Base-by-base conservation (phyloP, 208 protist species). In the Polymyxa betae region DNA sequence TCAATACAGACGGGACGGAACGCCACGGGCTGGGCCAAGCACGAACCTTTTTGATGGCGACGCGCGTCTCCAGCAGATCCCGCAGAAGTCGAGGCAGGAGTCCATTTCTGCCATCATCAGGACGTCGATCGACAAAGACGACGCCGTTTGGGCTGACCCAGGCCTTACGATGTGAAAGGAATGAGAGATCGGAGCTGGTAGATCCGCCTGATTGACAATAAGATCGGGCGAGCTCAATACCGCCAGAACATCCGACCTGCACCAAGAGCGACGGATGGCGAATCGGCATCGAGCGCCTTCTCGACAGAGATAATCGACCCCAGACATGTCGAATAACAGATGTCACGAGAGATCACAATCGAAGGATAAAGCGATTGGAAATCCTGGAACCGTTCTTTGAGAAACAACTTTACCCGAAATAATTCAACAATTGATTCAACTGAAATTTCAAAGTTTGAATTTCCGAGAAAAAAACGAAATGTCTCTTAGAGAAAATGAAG, bases 331-430 rank as follows among this genome's bases (percentile, higher is more conserved):
- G 92, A 91, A 66, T 90, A 93, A 45, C 92, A 93, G 0, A 91
- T n/a, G 89, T 93, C 92, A 60, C 93, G 92, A 38, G 92, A 92
- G 60, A 94, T 94, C 5, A 93, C 45, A 1, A 94, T 91, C 20
- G 93, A 94, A 40, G 93, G 93, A 68, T 94, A 94, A 10, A 94
- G 92, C 35, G 93, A 94, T 40, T 93, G 93, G 92, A 94, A 94
- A 89, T 94, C 93, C 38, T 93, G 82, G 5, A n/a, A n/a, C n/a
- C n/a, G n/a, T n/a, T n/a, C n/a, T n/a, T n/a, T n/a, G n/a, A n/a
- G n/a, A n/a, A n/a, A n/a, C n/a, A n/a, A n/a, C n/a, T n/a, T n/a
- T n/a, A n/a, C n/a, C n/a, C n/a, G n/a, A n/a, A n/a, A n/a, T n/a
- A n/a, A n/a, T n/a, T n/a, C n/a, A n/a, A n/a, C n/a, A n/a, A n/a